A percentile compares a stretch with the other conserved stretches of the same genome.
These are phyloP conservation scores for Tarenaya hassleriana DNA, from an alignment of 345 rosid species.

Conservation along the genomic window DNA sequence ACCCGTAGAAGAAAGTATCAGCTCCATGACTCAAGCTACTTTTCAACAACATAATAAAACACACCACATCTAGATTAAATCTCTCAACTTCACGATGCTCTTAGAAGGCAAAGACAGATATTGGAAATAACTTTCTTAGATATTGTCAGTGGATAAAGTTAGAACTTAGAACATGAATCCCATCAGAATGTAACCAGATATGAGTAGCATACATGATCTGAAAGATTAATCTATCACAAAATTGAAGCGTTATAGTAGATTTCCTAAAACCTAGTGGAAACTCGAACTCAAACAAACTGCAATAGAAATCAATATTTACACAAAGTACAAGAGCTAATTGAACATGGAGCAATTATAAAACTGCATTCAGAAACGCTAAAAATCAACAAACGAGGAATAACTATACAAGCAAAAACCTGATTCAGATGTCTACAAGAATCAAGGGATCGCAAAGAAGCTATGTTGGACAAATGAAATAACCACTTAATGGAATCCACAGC, in stretches of 20 bases:
- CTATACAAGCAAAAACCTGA: constrained; percentile 6
- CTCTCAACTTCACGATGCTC: constrained; percentile 8
- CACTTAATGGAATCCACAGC: neutral
- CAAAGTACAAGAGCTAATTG: constrained; percentile 7
- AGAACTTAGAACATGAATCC: constrained; percentile 17
- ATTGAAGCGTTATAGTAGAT: constrained; percentile 2
- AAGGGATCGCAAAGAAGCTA: constrained; percentile 9
- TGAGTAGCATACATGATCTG: neutral
- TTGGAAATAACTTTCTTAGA: constrained; percentile 6
- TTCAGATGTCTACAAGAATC: constrained; percentile 1
- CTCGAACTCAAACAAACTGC: neutral
- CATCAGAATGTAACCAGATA: neutral
- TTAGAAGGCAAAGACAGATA: constrained; percentile 2
- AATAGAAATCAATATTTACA: neutral
- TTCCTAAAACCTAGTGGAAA: constrained; percentile 11
- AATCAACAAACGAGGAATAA: neutral
- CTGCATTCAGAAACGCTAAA: neutral
- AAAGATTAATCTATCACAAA: constrained; percentile 13
- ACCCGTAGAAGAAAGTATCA: constrained; percentile 44
- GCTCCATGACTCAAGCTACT: constrained; percentile 9
- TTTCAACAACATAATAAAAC: constrained; percentile 6
- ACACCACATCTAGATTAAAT: constrained; percentile 10
- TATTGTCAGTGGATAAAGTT: neutral
- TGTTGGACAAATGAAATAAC: neutral
- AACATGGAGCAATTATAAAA: constrained; percentile 4